Base-by-base conservation (phyloP, 257 asterid genomes). In the Nicotiana paniculata region DNA sequence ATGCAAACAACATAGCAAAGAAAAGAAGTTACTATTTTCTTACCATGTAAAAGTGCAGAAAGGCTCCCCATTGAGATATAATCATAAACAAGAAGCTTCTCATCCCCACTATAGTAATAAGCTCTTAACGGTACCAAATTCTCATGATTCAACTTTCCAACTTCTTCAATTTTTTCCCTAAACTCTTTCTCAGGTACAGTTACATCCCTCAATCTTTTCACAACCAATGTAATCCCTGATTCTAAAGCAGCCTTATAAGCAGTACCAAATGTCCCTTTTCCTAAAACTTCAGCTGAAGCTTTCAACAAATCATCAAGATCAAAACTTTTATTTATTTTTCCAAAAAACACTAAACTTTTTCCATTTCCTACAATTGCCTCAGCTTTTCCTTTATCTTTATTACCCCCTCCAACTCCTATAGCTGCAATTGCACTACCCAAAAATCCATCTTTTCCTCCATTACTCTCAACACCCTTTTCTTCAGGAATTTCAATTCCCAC, bases 221-320 rank as follows among this genome's bases (percentile, higher is more conserved):
- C 99, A 17, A 91, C 98, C 84, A 96, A 93, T 3, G 91, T 87
- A 21, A 89, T 58, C 18, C 97, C 97, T 0, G 78, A 81, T 81
- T 90, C 98, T 63, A 96, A 86, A 53, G 90, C 94, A 8, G 97
- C 99, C 86, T 96, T 96, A 75, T 96, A 96, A 1, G 98, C 91
- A 2, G 99, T 94, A 15, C 98, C 99, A 61, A 92, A 88, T 1
- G 97, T 92, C 16, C 99, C 99, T 83, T 93, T 96, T 67, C 99
- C 99, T 85, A 96, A 84, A 84, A 96, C 99, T 90, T 96, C 99
- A 0, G 99, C 99, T 5, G 98, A 96, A 6, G 99, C 98, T 84
- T 85, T 94, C 90, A 96, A 80, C 69, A 96, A 89, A 89, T 93
- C 97, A 28, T 96, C 98, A 90, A 94, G 83, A 75, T 86, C 93